Percentiles rank a stretch among this genome's conserved stretches.
These are phyloP conservation scores for Pseudocercospora eumusae DNA, from an alignment of 2,329 filamentous ascomycete species.

Conservation along the genomic window DNA sequence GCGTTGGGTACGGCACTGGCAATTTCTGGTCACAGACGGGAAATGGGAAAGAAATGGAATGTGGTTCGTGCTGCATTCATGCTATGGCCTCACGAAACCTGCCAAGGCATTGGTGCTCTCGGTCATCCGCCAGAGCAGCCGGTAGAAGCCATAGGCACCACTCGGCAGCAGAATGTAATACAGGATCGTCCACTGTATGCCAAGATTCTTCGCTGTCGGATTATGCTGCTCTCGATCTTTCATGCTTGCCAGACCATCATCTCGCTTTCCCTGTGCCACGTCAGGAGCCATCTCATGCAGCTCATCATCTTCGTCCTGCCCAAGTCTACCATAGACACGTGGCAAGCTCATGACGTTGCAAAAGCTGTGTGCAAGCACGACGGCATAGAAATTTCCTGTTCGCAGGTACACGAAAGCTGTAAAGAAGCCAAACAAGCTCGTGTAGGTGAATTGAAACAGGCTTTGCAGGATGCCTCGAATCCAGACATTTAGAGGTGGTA, in stretches of 20 bases:
- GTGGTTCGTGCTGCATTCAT: neutral
- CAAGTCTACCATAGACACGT: conserved; percentile 77
- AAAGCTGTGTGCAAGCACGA: conserved; percentile 77
- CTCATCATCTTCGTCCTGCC: conserved; percentile 48
- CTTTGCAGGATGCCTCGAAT: conserved; percentile 62
- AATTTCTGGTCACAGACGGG: neutral
- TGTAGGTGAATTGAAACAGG: conserved; percentile 83
- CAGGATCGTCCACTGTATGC: conserved; percentile 66
- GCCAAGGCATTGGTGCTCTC: conserved; percentile 58
- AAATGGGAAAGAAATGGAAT: neutral
- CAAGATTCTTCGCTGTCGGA: conserved; percentile 41
- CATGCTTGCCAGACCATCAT: conserved; percentile 23
- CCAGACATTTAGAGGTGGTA: conserved; percentile 25
- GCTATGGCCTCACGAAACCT: conserved; percentile 15
- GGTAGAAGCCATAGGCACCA: conserved; percentile 72
- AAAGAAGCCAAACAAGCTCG: conserved; percentile 89
- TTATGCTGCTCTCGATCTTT: conserved; percentile 25
- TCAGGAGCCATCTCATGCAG: conserved; percentile 33
- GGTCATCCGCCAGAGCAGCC: conserved; percentile 70
- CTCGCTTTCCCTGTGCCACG: conserved; percentile 35
- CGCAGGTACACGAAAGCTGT: conserved; percentile 86
- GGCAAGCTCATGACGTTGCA: conserved; percentile 93
- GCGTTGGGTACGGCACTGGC: neutral
- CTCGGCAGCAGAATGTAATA: conserved; percentile 78
- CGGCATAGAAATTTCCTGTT: conserved; percentile 76